A percentile compares a stretch with the other conserved stretches of the same genome.
Evolutionary conservation across 257 asterid genomes (phyloP).

Genomic region (Capsicum chinense): DNA sequence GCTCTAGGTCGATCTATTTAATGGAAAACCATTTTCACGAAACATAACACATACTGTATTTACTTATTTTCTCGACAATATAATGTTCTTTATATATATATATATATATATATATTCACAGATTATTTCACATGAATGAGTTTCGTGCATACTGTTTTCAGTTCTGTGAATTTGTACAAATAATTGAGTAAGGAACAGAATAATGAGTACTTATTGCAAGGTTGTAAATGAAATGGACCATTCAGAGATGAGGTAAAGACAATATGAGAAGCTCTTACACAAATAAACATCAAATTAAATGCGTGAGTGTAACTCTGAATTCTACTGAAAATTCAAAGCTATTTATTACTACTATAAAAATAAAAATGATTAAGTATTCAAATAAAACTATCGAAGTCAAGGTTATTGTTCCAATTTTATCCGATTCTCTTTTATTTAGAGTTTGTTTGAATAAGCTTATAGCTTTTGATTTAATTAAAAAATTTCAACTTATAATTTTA

Average conservation of each 20-base stretch:
- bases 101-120: too few species aligned
- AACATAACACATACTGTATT: too few species aligned
- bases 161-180: not conserved
- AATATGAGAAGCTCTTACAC: constrained; percentile 8
- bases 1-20: not conserved
- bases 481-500: too few species aligned
- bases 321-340: not conserved
- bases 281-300: constrained; percentile 2
- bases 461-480: too few species aligned
- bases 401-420: too few species aligned
- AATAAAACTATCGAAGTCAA: not conserved
- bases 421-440: too few species aligned
- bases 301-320: not conserved
- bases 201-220: not conserved
- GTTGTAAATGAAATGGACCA: constrained; percentile 21
- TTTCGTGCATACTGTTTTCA: not conserved
- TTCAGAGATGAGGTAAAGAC: constrained; percentile 11
- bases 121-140: too few species aligned
- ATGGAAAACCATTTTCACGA: not conserved
- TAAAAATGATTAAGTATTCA: not conserved
- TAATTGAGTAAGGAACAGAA: not conserved
- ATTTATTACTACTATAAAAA: not conserved
- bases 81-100: too few species aligned
- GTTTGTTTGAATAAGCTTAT: too few species aligned
- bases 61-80: too few species aligned